These are phyloP conservation scores for Pseudophaeomoniella oleicola DNA, from an alignment of 2,329 filamentous ascomycete species.

Conservation along the genomic window DNA sequence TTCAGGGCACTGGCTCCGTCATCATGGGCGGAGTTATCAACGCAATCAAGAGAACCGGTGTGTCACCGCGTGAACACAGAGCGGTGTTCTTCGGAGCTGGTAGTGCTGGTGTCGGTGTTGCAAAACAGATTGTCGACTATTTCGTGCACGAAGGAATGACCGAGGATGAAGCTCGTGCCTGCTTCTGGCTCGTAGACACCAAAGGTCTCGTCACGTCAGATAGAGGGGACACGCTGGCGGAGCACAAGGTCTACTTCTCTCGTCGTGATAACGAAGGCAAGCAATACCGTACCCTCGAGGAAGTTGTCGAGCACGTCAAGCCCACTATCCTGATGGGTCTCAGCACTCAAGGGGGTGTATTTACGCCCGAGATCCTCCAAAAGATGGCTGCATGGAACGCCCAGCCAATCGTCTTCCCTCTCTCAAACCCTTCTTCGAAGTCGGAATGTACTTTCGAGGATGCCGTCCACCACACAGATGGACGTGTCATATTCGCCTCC, in stretches of 20 bases:
- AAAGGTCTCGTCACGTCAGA: conserved; percentile 89
- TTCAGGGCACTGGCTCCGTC: conserved; percentile 93
- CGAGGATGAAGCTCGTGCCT: conserved; percentile 71
- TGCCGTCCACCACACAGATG: conserved; percentile 80
- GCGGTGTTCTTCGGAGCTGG: conserved; percentile 95
- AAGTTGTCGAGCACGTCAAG: conserved; percentile 88
- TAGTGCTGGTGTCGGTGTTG: conserved; percentile 89
- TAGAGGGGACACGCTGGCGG: conserved; percentile 82
- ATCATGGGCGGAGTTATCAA: conserved; percentile 71
- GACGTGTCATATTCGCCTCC: conserved; percentile 82
- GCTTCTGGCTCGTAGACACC: conserved; percentile 96
- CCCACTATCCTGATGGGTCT: conserved; percentile 90
- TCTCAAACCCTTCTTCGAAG: conserved; percentile 92
- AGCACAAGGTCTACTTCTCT: conserved; percentile 64
- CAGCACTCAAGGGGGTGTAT: conserved; percentile 85
- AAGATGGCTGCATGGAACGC: conserved; percentile 50
- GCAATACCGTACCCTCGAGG: conserved; percentile 63
- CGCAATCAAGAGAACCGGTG: conserved; percentile 67
- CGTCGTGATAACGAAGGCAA: conserved; percentile 50
- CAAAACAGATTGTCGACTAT: conserved; percentile 94
- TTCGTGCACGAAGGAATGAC: conserved; percentile 85
- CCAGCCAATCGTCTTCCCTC: conserved; percentile 82
- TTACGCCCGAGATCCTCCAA: conserved; percentile 73
- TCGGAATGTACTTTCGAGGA: conserved; percentile 96
- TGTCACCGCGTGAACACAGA: conserved; percentile 77